Percentiles rank a stretch among this genome's conserved stretches.
phyloP scores from a whole-genome alignment of 2,329 filamentous ascomycete genomes.

The Arthrocladium fulminans region DNA sequence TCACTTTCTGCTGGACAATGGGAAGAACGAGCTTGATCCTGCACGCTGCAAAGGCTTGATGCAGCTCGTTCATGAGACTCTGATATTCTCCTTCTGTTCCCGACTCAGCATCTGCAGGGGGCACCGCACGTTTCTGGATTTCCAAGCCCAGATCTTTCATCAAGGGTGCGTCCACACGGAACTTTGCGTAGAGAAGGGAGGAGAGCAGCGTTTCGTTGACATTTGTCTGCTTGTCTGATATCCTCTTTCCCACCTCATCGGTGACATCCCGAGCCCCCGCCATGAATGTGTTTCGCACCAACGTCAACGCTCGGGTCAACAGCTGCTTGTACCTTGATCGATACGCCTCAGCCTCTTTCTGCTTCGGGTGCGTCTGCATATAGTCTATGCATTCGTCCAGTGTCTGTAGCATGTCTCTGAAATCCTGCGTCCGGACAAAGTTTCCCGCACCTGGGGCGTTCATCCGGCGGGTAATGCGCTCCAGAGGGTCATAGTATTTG shows the following conservation, averaged over 20 bases:
- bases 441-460: conserved; percentile 86
- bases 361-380: conserved; percentile 75
- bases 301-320: conserved; percentile 58
- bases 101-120: conserved; percentile 50
- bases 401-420: conserved; percentile 78
- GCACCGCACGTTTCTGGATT: conserved; percentile 57
- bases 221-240: conserved; percentile 49
- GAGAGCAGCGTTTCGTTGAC: conserved; percentile 65
- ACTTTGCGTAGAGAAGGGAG: conserved; percentile 62
- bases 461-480: conserved; percentile 77
- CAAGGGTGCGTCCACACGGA: conserved; percentile 56
- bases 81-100: conserved; percentile 56
- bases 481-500: conserved; percentile 90
- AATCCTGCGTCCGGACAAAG: conserved; percentile 73
- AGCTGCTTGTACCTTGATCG: conserved; percentile 78
- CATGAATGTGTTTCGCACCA: conserved; percentile 59
- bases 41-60: conserved; percentile 54
- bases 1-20: conserved; percentile 52
- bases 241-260: conserved; percentile 53
- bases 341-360: conserved; percentile 81
- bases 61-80: conserved; percentile 56
- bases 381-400: conserved; percentile 87
- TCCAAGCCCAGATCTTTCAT: conserved; percentile 58
- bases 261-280: conserved; percentile 54
- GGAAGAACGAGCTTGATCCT: conserved; percentile 52